Base-by-base conservation (phyloP, 1,139 yeast genomes). In the Casaregolazyma lundiana region DNA sequence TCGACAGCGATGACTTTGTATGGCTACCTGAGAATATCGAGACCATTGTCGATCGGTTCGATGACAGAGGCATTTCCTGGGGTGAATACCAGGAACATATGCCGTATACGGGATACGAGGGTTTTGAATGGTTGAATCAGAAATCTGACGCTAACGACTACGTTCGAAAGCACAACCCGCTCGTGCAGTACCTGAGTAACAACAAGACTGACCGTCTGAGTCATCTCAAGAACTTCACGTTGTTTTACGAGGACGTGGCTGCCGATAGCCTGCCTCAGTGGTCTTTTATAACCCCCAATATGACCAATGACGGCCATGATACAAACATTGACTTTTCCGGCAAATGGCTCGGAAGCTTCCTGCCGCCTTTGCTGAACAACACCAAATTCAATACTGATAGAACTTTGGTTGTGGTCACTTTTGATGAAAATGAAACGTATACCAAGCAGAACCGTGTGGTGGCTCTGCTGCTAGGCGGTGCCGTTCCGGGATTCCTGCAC, bases 241-340 rank as follows among this genome's bases (percentile, higher is more conserved):
- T 66, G 53, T 70, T 74, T 56, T 54, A 69, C 49, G 53, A 53
- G 36, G 78, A 74, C 53, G 53, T 71, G 48, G 58, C 59, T 34
- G 57, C 63, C 55, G 56, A 70, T 52, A 57, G 61, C 40, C 63
- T 73, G 50, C 78, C 78, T 37, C 78, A 74, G 65, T 74, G 73
- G 71, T 56, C 66, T 50, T 68, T 73, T 61, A 67, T 74, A 57
- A 73, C 78, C 37, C 78, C 78, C 48, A 73, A 73, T 63, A 69
- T 72, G 73, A 64, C 75, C 51, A 66, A 72, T 59, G 76, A 73
- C 56, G 78, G 76, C 35, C 75, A 75, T 50, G 76, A 72, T 59
- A 53, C 72, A 38, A 71, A 66, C 50, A 69, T 74, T 47, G 65
- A 64, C 45, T 64, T 68, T 45, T 69, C 77, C 13, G 74, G 75